Evolutionary conservation across 2,329 filamentous ascomycete genomes (phyloP).

Genomic region (Colletotrichum sp.): DNA sequence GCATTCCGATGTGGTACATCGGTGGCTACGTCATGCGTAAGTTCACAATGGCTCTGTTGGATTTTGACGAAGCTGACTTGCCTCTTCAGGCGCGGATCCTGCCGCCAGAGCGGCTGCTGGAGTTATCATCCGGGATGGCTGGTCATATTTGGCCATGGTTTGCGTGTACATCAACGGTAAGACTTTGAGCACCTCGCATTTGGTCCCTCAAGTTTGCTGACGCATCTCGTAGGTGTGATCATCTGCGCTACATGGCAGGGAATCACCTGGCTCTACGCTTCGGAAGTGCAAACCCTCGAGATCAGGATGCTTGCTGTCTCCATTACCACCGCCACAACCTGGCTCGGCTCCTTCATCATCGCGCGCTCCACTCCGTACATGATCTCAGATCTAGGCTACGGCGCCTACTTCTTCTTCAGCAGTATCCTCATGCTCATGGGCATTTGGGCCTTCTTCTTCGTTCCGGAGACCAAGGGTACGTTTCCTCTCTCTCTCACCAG

Average conservation of each 20-base stretch:
- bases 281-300: conserved; percentile 50
- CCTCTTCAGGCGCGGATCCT: conserved; percentile 27
- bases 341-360: conserved; percentile 45
- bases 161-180: conserved; percentile 46
- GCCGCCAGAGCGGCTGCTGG: conserved; percentile 47
- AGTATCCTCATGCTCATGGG: conserved; percentile 48
- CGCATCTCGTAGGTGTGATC: conserved; percentile 22
- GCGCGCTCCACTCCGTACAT: conserved; percentile 44
- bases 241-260: conserved; percentile 47
- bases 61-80: accelerated
- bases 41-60: neutral
- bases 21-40: conserved; percentile 37
- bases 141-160: conserved; percentile 52
- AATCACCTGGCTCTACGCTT: conserved; percentile 49
- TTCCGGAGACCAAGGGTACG: conserved; percentile 56
- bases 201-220: neutral
- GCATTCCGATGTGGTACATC: conserved; percentile 44
- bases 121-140: conserved; percentile 44
- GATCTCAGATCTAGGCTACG: conserved; percentile 47
- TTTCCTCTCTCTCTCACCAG: neutral
- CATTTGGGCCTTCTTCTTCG: conserved; percentile 52
- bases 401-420: conserved; percentile 60
- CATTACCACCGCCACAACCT: conserved; percentile 38
- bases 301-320: conserved; percentile 40
- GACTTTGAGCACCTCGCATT: accelerated